These are phyloP conservation scores for Aspergillus mulundensis DNA, from an alignment of 495 filamentous ascomycete species.

Conservation along the genomic window DNA sequence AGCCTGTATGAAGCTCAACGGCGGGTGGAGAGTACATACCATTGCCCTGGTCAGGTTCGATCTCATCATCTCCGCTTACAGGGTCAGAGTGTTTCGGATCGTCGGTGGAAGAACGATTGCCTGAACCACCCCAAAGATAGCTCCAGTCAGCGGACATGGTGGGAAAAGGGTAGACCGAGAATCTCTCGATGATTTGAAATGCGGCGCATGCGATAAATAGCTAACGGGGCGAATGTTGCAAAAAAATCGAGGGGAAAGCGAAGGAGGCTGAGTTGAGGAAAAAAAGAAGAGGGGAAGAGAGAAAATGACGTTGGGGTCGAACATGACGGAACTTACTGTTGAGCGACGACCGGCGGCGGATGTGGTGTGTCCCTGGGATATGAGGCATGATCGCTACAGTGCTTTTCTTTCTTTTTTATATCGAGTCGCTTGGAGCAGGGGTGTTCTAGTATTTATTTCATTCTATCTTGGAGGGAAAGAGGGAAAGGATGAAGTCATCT, in stretches of 20 bases:
- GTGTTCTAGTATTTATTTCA: slow-evolving; percentile 1
- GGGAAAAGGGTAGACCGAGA: slow-evolving; percentile 6
- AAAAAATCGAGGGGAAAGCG: neutral
- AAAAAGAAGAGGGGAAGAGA: slow-evolving; percentile 11
- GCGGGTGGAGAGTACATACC: slow-evolving; percentile 29
- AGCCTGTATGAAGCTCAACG: neutral
- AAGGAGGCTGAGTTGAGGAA: slow-evolving; percentile 8
- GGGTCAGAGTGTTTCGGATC: slow-evolving; percentile 34
- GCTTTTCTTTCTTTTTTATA: slow-evolving; percentile 5
- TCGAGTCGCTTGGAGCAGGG: slow-evolving; percentile 4
- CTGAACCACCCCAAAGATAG: slow-evolving; percentile 31
- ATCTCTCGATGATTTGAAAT: slow-evolving; percentile 2
- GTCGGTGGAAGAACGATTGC: slow-evolving; percentile 54
- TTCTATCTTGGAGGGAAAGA: slow-evolving; percentile 1
- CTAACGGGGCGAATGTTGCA: neutral
- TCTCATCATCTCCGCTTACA: slow-evolving; percentile 62
- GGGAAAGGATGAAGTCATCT: slow-evolving; percentile 4
- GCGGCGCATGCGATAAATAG: neutral
- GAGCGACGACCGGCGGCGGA: slow-evolving; percentile 33
- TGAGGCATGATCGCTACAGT: slow-evolving; percentile 25
- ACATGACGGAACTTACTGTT: slow-evolving; percentile 23
- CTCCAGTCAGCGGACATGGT: slow-evolving; percentile 36
- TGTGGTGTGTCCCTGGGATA: slow-evolving; percentile 16
- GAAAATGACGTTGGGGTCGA: slow-evolving; percentile 21
- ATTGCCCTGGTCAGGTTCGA: slow-evolving; percentile 64